Conservation (phyloP, 768 basidiomycete species). For the Heimioporus sp. region DNA sequence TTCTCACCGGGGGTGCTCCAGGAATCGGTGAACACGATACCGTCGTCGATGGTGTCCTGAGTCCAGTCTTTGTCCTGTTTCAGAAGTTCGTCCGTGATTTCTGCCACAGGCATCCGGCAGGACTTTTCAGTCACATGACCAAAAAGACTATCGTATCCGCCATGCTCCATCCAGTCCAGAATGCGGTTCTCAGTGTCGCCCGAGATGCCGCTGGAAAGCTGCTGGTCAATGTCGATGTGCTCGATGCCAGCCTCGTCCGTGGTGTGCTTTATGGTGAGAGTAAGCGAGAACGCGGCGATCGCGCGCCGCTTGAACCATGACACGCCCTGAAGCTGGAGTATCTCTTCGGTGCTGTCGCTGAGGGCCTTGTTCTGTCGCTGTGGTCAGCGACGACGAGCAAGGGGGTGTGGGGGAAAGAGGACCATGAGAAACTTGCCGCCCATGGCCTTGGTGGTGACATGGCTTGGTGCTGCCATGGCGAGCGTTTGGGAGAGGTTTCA, state of each 20-base stretch:
- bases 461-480: slow-evolving; percentile 63
- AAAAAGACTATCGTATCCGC: slow-evolving; percentile 60
- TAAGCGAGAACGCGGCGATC: slow-evolving; percentile 56
- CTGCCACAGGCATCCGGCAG: slow-evolving; percentile 47
- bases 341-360: slow-evolving; percentile 58
- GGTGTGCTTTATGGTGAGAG: slow-evolving; percentile 62
- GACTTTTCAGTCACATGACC: slow-evolving; percentile 56
- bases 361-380: slow-evolving; percentile 60
- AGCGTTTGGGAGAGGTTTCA: not conserved
- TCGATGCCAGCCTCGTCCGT: slow-evolving; percentile 58
- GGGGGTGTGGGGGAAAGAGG: slow-evolving; percentile 4
- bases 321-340: slow-evolving; percentile 70
- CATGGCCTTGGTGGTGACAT: slow-evolving; percentile 58
- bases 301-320: slow-evolving; percentile 68
- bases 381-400: not conserved
- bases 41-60: slow-evolving; percentile 37
- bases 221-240: slow-evolving; percentile 66
- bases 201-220: slow-evolving; percentile 58
- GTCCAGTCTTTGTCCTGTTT: slow-evolving; percentile 37
- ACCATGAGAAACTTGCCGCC: slow-evolving; percentile 66
- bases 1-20: slow-evolving; percentile 67
- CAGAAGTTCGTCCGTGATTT: slow-evolving; percentile 44
- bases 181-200: slow-evolving; percentile 55
- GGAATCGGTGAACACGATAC: slow-evolving; percentile 36
- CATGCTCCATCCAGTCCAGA: slow-evolving; percentile 54